Evolutionary conservation across 495 filamentous ascomycete genomes (phyloP).

Genomic region (Ramalina intermedia): DNA sequence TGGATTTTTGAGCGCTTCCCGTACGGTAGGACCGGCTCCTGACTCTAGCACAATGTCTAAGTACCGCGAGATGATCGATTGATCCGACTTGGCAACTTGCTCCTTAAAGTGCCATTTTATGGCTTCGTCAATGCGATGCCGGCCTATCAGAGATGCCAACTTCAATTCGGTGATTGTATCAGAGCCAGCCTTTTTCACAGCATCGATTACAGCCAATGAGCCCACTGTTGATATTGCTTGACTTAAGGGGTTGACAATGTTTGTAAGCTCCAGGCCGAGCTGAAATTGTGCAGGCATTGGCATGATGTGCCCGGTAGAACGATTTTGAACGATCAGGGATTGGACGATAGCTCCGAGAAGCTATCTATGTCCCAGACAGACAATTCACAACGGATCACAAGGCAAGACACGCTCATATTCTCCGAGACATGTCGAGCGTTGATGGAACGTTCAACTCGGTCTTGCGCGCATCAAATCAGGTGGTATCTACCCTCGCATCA

Average conservation of each 20-base stretch:
- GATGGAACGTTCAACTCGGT: too few species aligned
- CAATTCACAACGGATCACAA: too few species aligned
- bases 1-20: slow-evolving; percentile 6
- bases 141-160: slow-evolving; percentile 5
- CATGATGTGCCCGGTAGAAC: too few species aligned
- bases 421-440: too few species aligned
- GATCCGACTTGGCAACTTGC: slow-evolving; percentile 8
- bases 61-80: slow-evolving; percentile 5
- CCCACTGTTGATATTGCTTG: slow-evolving; percentile 4
- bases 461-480: too few species aligned
- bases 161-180: slow-evolving; percentile 10
- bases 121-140: slow-evolving; percentile 6
- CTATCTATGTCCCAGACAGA: too few species aligned
- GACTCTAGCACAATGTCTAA: slow-evolving; percentile 10
- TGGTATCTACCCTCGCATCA: too few species aligned
- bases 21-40: slow-evolving; percentile 11
- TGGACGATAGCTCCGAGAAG: too few species aligned
- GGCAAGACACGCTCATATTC: too few species aligned
- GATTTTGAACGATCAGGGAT: too few species aligned
- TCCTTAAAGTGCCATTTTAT: slow-evolving; percentile 8
- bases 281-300: background rate
- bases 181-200: slow-evolving; percentile 7
- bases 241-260: slow-evolving; percentile 3
- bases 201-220: slow-evolving; percentile 5
- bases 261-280: slow-evolving; percentile 1